Percentiles rank a stretch among this genome's conserved stretches.
phyloP scores from a whole-genome alignment of 1,284 basidiomycete genomes.

The Prillingera fragicola region DNA sequence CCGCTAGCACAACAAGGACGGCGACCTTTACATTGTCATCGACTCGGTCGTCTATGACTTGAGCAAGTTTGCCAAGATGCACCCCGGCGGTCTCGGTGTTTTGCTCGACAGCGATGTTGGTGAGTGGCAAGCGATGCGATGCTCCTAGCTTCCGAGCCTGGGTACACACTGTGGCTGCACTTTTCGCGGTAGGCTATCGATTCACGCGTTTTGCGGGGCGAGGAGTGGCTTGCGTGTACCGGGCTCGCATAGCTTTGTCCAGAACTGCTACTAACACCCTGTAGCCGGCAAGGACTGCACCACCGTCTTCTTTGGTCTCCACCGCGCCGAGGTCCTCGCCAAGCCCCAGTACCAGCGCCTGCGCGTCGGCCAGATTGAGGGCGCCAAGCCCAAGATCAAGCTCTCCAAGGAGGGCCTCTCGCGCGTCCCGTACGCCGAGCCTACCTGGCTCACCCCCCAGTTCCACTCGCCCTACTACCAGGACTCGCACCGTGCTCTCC shows the following conservation, averaged over 20 bases:
- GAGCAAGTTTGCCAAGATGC: slow-evolving; percentile 67
- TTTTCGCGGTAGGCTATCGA: too few relatives aligned
- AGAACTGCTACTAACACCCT: slow-evolving; percentile 12
- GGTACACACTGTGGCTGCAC: too few relatives aligned
- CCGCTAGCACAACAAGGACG: slow-evolving; percentile 66
- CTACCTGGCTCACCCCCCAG: slow-evolving; percentile 73
- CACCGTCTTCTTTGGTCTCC: slow-evolving; percentile 76
- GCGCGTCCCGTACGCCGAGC: slow-evolving; percentile 70
- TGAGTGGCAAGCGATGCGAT: slow-evolving; percentile 47
- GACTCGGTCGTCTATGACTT: slow-evolving; percentile 78
- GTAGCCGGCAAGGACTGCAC: slow-evolving; percentile 71
- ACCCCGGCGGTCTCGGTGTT: slow-evolving; percentile 74
- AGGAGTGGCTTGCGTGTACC: too few relatives aligned
- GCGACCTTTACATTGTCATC: slow-evolving; percentile 74
- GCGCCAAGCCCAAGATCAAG: slow-evolving; percentile 58
- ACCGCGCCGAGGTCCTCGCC: slow-evolving; percentile 72
- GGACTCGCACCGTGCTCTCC: slow-evolving; percentile 53
- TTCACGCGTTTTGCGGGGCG: too few relatives aligned
- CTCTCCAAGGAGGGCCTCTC: slow-evolving; percentile 55
- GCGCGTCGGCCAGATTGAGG: slow-evolving; percentile 64
- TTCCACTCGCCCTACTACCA: slow-evolving; percentile 81
- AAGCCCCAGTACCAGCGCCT: slow-evolving; percentile 68
- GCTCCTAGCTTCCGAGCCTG: too few relatives aligned
- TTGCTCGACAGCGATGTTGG: slow-evolving; percentile 67
- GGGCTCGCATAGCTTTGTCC: too few relatives aligned